Base-by-base conservation (phyloP, 1,284 basidiomycete genomes). In the Ustilago tritici region DNA sequence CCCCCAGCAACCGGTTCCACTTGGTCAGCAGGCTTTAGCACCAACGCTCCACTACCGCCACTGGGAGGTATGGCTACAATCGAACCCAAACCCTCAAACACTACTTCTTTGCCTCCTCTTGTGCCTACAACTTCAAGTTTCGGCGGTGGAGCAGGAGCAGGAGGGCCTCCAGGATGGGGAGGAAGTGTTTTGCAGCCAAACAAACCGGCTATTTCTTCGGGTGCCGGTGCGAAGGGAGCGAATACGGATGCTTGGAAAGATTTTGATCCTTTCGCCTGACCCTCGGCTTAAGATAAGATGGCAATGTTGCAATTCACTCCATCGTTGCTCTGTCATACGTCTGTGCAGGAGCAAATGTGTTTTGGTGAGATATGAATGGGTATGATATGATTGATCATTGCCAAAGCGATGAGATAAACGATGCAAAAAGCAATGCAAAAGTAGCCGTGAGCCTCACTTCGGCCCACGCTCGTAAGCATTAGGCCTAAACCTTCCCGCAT, bases 201-300 rank as follows among this genome's bases (percentile, higher is more conserved):
- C 46, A 79, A 70, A 60, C 40, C 65, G 15, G 38, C 49, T 5
- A 4, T 15, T 5, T 14, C 11, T 7, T 12, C 34, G 19, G 14
- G 19, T 9, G 47, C 35, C 1, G 50, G 23, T 12, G 40, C 31
- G 2, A 47, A 40, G 1, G 53, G 34, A 10, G 43, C n/a, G 43
- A 49, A 49, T 12, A 61, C 34, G n/a, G 71, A 72, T 31, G 79
- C 73, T 17, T 79, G 78, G 80, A 73, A 70, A 56, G 80, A 82
- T 36, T 82, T 82, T 41, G 80, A 82, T 56, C 80, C 80, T 11
- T 76, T 81, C 19, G 74, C 63, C 3, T 79, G 40, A 55, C 2
- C 15, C n/a, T 15, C 23, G 8, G 32, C 41, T 31, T 19, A 12
- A 6, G 12, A 11, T 50, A 9, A 8, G n/a, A 11, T 46, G n/a